Evolutionary conservation across 164 flowering plant species (phyloP), one percentile per base, ranked within the genome.

Genomic region (Saururus chinensis): DNA sequence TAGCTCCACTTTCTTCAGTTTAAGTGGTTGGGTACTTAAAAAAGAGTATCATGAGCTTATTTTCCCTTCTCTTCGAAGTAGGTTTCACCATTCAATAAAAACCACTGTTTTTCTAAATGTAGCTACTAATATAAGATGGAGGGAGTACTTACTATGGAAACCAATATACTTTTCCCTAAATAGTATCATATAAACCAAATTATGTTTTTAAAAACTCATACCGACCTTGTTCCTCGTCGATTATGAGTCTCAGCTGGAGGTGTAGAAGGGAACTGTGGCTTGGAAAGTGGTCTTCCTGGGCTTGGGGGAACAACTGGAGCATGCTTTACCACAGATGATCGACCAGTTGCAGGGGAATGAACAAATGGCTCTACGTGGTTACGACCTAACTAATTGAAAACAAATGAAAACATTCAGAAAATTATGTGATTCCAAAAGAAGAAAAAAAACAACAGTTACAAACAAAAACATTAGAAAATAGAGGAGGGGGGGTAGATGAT

Each of bases 181-280:
- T 17, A 53, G 11, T 45, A 9, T 12, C 49, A 54, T 23, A 55
- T 55, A 25, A 22, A 22, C 25, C 16, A 54, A 54, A 54, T 0
- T 19, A 21, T 55, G 30, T 30, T 55, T 4, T 20, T 12, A 63
- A 37, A 48, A 41, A 68, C 22, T 24, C 20, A 26, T 59, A 11
- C 19, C 53, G 76, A 87, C 96, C 93, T 86, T 76, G 16, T 57
- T 10, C 82, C 88, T 69, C 71, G 83, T 59, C 69, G 76, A 65
- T 19, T 60, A 41, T 72, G 74, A 69, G 62, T 42, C 54, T 79
- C 90, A 22, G 70, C 55, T 10, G 70, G 51, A 66, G 65, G 61
- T 8, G 60, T 59, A 59, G 81, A 65, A 63, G 76, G 13, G 14
- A 68, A 51, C 20, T 24, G 58, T 9, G 86, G 82, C 75, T 64